These are phyloP conservation scores for Colletotrichum navitas DNA, from an alignment of 2,329 filamentous ascomycete genomes.

Conservation along the genomic window DNA sequence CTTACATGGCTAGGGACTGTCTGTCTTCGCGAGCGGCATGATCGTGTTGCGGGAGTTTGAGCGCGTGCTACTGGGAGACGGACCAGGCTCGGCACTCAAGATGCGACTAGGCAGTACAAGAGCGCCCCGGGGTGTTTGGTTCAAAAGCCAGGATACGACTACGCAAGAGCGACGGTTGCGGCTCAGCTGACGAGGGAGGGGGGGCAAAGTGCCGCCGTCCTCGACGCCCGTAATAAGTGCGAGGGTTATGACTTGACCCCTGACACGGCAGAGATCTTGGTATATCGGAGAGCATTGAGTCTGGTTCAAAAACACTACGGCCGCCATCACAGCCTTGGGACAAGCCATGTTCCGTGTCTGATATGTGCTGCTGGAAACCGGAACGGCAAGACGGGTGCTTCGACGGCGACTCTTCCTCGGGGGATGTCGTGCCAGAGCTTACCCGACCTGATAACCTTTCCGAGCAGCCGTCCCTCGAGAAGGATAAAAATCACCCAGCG, in stretches of 20 bases:
- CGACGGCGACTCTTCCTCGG: neutral
- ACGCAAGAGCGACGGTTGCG: neutral
- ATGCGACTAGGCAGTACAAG: too few species aligned
- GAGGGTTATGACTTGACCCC: neutral
- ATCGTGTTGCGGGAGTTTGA: neutral
- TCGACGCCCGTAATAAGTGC: neutral
- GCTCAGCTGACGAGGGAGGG: too few species aligned
- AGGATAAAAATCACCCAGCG: too few species aligned
- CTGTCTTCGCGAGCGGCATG: neutral
- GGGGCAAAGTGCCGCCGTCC: neutral
- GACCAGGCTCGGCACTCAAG: neutral
- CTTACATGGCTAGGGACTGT: neutral
- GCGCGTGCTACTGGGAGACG: neutral
- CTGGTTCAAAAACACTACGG: neutral
- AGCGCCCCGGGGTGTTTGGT: too few species aligned
- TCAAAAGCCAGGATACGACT: too few species aligned
- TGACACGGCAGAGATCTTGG: neutral
- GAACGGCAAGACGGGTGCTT: neutral
- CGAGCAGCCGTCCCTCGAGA: neutral
- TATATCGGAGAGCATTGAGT: neutral
- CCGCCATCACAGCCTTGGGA: too few species aligned
- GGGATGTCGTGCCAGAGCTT: neutral
- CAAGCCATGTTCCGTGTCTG: neutral
- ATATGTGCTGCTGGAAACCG: too few species aligned
- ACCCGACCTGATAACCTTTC: neutral